These are phyloP conservation scores for Arthromyces matolae DNA, from an alignment of 768 basidiomycete genomes.

Conservation along the genomic window DNA sequence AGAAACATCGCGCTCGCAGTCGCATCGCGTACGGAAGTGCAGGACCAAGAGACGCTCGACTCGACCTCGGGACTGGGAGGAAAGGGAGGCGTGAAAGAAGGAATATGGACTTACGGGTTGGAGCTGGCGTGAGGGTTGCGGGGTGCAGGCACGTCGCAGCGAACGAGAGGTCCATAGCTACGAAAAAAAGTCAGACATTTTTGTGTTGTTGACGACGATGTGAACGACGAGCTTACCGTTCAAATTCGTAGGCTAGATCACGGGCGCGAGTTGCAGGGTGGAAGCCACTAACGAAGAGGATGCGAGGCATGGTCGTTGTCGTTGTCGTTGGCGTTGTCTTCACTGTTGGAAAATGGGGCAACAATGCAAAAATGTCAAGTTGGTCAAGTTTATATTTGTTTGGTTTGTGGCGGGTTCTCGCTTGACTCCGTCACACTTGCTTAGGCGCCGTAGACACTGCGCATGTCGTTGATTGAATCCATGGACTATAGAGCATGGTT, in stretches of 20 bases:
- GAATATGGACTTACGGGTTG: conserved; percentile 74
- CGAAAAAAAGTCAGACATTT: not conserved
- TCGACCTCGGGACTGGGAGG: conserved; percentile 27
- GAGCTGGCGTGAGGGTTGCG: conserved; percentile 70
- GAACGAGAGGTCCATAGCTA: conserved; percentile 79
- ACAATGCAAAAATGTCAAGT: conserved; percentile 16
- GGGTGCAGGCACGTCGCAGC: conserved; percentile 88
- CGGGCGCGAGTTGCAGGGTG: conserved; percentile 78
- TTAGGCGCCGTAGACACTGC: too few species aligned
- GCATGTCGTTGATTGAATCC: too few species aligned
- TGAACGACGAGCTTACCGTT: conserved; percentile 48
- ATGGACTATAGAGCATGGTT: too few species aligned
- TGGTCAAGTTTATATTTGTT: conserved; percentile 21
- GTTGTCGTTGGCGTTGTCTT: conserved; percentile 19
- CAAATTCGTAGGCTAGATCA: conserved; percentile 84
- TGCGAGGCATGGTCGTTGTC: conserved; percentile 62
- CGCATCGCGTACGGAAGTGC: conserved; percentile 6
- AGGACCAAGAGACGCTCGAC: conserved; percentile 23
- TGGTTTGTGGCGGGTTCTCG: conserved; percentile 31
- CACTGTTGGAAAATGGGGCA: conserved; percentile 18
- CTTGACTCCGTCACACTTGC: too few species aligned
- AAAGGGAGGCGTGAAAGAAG: conserved; percentile 19
- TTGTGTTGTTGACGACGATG: not conserved
- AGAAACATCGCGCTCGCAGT: conserved; percentile 5
- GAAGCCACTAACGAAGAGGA: conserved; percentile 85